Base-by-base conservation (phyloP, 768 basidiomycete species). In the Pleurotus citrinopileatus region DNA sequence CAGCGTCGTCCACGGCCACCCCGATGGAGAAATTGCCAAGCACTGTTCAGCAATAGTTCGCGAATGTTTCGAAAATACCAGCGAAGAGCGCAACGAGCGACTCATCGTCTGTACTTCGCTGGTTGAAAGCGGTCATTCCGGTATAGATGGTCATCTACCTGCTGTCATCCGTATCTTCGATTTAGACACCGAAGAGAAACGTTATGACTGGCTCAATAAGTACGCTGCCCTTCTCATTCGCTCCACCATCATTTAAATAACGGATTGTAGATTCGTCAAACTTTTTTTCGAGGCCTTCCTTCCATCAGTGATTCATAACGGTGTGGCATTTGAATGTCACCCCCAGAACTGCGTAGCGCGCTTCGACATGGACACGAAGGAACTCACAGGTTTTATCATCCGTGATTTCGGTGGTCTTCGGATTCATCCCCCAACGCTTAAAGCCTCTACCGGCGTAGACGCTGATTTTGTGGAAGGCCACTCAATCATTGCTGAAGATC, bases 281-380 rank as follows among this genome's bases (percentile, higher is more conserved):
- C 42, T 82, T 25, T 76, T 81, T 55, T 74, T 83, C 55, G 65
- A 70, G n/a, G 81, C 81, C 2, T 82, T 84, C 59, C 67, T 84
- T 17, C 81, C 82, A 2, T 69, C 80, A 0, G 71, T 82, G 55
- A 63, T 84, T 3, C 59, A 73, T 51, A 79, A 84, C 54, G 80
- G 81, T 5, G 80, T 84, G 3, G 80, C 77, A 1, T 82, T 84
- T 59, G 81, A 84, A 61, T 78, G 75, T 45, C 82, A 84, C 60
- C 79, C 79, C 1, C 82, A 84, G 63, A 83, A 84, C 56, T 81
- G 80, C 55, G 67, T 84, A 6, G 80, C 80, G 4, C 74, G 80
- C 1, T 83, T 82, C 57, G 74, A 78, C 55, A 57, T 77, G 3
- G 55, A 68, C 22, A 76, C 80, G 3, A 77, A 78, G 51, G 74